A percentile compares a stretch with the other conserved stretches of the same genome.
Evolutionary conservation across 2,329 filamentous ascomycete species (phyloP).

Genomic region (Fusarium sublunatum): DNA sequence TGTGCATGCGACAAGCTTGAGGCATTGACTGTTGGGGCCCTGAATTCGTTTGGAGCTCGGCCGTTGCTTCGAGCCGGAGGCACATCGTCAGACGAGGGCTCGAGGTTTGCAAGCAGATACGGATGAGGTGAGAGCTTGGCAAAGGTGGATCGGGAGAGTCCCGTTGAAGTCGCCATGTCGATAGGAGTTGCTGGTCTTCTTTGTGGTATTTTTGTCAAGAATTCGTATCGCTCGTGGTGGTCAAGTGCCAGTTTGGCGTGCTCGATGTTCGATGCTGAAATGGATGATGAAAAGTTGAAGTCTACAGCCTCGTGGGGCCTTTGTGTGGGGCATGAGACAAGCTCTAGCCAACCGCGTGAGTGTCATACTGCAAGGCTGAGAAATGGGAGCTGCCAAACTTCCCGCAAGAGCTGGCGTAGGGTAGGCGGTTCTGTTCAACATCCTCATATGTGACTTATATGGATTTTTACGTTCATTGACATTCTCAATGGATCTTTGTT

Average conservation of each 20-base stretch:
- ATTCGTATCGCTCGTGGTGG: neutral
- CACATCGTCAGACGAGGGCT: constrained; percentile 62
- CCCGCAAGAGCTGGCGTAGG: constrained; percentile 1
- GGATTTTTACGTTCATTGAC: too few species aligned
- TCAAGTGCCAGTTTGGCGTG: neutral
- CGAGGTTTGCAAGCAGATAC: constrained; percentile 89
- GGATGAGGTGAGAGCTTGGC: constrained; percentile 89
- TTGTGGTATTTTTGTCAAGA: neutral
- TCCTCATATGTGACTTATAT: too few species aligned
- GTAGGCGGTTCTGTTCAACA: too few species aligned
- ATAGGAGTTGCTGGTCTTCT: neutral
- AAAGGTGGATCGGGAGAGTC: constrained; percentile 75
- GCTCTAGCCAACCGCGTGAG: constrained; percentile 24
- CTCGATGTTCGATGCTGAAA: constrained; percentile 1
- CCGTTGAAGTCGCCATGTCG: constrained; percentile 50
- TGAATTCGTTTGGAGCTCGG: constrained; percentile 75
- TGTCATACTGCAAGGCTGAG: constrained; percentile 36
- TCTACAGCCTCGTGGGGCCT: constrained; percentile 42
- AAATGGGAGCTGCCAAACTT: neutral
- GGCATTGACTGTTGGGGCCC: constrained; percentile 80
- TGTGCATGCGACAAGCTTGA: constrained; percentile 89
- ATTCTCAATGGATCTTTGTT: too few species aligned
- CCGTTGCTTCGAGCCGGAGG: constrained; percentile 81
- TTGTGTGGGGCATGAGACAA: constrained; percentile 4
- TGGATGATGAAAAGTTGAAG: constrained; percentile 45